These are phyloP conservation scores for Agrostemma githago DNA, from an alignment of 148 eudicot species.

Conservation along the genomic window DNA sequence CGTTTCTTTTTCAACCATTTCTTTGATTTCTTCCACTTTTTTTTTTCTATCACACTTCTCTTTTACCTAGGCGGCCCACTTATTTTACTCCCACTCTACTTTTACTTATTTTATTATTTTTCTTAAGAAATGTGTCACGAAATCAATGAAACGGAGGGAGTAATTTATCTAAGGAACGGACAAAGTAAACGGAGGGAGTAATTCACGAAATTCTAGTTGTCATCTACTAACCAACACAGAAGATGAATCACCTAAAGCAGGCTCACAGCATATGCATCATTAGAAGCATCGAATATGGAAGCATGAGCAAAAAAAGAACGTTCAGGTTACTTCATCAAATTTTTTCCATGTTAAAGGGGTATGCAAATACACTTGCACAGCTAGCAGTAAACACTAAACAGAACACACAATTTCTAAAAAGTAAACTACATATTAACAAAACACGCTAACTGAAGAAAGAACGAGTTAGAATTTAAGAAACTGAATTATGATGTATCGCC, in stretches of 20 bases:
- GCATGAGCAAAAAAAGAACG: neutral
- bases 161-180: too few species aligned
- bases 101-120: too few species aligned
- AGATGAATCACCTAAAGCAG: neutral
- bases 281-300: neutral
- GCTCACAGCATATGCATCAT: neutral
- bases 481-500: neutral
- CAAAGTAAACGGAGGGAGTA: too few species aligned
- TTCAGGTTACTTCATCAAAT: neutral
- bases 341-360: neutral
- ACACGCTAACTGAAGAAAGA: neutral
- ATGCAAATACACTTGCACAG: neutral
- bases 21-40: too few species aligned
- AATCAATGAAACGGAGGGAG: too few species aligned
- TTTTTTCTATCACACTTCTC: too few species aligned
- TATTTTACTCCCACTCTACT: too few species aligned
- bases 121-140: too few species aligned
- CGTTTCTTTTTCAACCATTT: too few species aligned
- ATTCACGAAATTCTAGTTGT: too few species aligned
- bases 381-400: neutral
- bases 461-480: neutral
- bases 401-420: neutral
- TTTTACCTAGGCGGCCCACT: too few species aligned
- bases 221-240: neutral
- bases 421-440: neutral